Percentiles rank a stretch among this genome's conserved stretches.
Conservation (phyloP, 2,329 filamentous ascomycete genomes). For the Epichloe gansuensis region DNA sequence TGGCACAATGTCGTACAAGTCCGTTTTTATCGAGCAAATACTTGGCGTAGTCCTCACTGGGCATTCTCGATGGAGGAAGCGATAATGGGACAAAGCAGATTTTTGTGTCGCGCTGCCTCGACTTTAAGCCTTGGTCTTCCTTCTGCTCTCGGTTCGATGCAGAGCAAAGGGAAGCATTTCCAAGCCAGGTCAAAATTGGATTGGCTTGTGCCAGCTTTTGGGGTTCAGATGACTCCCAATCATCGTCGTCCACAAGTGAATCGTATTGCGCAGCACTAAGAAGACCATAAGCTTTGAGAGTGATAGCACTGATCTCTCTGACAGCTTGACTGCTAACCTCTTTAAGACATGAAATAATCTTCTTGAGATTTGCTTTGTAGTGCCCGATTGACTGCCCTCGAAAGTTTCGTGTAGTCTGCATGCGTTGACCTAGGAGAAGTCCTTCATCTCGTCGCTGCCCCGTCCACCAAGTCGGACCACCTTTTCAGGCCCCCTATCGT, state of each 20-base stretch:
- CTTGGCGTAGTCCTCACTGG: background rate
- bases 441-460: constrained; percentile 51
- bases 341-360: constrained; percentile 5
- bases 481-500: constrained; percentile 34
- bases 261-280: constrained; percentile 52
- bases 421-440: constrained; percentile 42
- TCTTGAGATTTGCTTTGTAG: constrained; percentile 5
- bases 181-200: constrained; percentile 9
- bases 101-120: constrained; percentile 9
- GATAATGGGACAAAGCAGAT: constrained; percentile 23
- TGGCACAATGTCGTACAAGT: constrained; percentile 4
- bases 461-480: constrained; percentile 52
- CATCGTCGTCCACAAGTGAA: constrained; percentile 43
- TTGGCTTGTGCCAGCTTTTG: background rate
- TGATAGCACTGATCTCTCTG: constrained; percentile 34
- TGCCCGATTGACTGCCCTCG: constrained; percentile 4
- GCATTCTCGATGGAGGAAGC: background rate
- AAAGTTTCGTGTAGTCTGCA: constrained; percentile 18
- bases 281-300: constrained; percentile 42
- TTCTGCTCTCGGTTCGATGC: background rate
- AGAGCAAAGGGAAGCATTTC: background rate
- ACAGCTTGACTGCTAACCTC: constrained; percentile 17
- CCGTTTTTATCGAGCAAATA: background rate
- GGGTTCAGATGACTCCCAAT: constrained; percentile 16
- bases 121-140: background rate